These are phyloP conservation scores for Aspergillus fijiensis DNA, from an alignment of 2,329 filamentous ascomycete genomes.

Conservation along the genomic window DNA sequence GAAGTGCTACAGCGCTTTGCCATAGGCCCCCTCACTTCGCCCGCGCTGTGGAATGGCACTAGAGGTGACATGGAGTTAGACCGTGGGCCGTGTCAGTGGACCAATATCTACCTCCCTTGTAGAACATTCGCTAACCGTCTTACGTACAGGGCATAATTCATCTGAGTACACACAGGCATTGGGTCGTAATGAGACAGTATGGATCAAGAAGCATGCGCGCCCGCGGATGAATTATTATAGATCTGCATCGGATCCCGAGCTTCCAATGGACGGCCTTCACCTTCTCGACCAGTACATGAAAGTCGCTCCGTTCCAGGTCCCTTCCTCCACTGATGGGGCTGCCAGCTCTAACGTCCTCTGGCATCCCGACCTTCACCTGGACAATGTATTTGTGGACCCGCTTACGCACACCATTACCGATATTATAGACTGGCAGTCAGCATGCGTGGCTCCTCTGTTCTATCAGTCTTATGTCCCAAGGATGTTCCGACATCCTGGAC, in stretches of 20 bases:
- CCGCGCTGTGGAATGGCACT: conserved; percentile 22
- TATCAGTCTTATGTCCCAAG: conserved; percentile 31
- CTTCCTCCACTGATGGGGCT: conserved; percentile 11
- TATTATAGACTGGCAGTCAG: conserved; percentile 30
- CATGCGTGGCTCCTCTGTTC: conserved; percentile 26
- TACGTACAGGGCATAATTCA: conserved; percentile 17
- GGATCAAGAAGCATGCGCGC: conserved; percentile 23
- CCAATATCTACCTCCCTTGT: neutral
- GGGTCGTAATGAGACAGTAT: conserved; percentile 28
- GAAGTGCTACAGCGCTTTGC: conserved; percentile 16
- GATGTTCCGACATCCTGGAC: conserved; percentile 29
- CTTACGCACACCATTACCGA: conserved; percentile 22
- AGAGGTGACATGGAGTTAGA: conserved; percentile 27
- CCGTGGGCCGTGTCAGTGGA: conserved; percentile 31
- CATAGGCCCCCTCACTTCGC: conserved; percentile 25
- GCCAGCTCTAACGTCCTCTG: conserved; percentile 23
- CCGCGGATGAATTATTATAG: conserved; percentile 29
- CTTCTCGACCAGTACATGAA: conserved; percentile 29
- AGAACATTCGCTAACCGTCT: too few relatives aligned
- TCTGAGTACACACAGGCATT: conserved; percentile 25
- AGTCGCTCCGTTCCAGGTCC: conserved; percentile 23
- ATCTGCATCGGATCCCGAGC: conserved; percentile 20
- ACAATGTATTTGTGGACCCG: conserved; percentile 33
- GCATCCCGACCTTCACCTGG: conserved; percentile 29
- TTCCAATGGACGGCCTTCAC: conserved; percentile 22